Evolutionary conservation across 2,329 filamentous ascomycete species (phyloP), one percentile per base, ranked within the genome.

Genomic region (Zasmidium citrigriseum): DNA sequence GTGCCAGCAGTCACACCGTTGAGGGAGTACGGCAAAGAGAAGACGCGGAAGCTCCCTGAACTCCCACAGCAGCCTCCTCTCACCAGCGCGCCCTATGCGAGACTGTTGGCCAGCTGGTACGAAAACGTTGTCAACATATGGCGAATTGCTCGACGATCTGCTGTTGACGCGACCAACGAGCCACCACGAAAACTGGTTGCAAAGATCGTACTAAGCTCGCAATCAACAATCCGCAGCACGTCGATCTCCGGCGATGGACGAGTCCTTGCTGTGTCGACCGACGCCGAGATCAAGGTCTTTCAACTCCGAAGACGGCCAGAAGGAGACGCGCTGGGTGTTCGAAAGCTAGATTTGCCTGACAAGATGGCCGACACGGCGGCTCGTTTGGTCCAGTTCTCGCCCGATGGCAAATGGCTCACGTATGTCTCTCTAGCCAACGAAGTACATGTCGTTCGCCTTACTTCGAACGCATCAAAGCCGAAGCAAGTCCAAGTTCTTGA

Each of bases 91-190:
- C 80, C 87, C 1, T 83, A 83, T 45, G 87, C 87, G 46, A 85
- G 95, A 50, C 78, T 97, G 21, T 78, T 99, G 23, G 85, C 95
- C 69, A 91, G 90, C 73, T 98, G 92, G 90, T 98, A 93, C 91
- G 90, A 93, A 64, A 84, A 89, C 56, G 90, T 96, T 72, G 81
- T 98, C 50, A 87, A 89, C 66, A 84, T 99, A 60, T 99, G 93
- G 92, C 84, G 81, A 44, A 76, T 89, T 72, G 57, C 75, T 70
- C 63, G 73, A 77, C 53, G 61, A 82, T 79, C 64, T 81, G 66
- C 58, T 2, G 56, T 54, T 14, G 65, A 64, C 11, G 22, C 18
- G 21, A 21, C 46, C 14, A 52, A 57, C n/a, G 53, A 58, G n/a
- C 60, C 66, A 38, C 64, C 58, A 14, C 64, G 69, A 10, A 71